Conservation (phyloP, 106 monocot genomes). For the Dioscorea dumetorum region DNA sequence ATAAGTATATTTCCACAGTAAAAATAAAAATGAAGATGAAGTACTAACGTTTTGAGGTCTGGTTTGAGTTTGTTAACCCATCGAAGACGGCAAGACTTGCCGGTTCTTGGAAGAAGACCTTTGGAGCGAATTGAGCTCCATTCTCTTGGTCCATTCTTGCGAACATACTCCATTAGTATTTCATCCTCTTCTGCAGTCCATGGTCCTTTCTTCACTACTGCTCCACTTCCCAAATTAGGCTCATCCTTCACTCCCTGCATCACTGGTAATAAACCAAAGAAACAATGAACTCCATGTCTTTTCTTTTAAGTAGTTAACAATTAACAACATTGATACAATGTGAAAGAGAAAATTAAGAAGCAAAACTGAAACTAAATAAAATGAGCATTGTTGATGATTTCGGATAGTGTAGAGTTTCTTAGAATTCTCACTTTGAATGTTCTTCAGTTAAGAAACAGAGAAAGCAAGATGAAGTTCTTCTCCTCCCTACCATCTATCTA, state of each 20-base stretch:
- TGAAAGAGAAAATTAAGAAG: too few relatives aligned
- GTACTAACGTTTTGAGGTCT: constrained; percentile 51
- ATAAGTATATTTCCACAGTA: background rate
- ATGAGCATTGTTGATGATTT: too few relatives aligned
- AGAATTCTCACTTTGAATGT: too few relatives aligned
- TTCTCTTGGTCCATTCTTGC: constrained; percentile 49
- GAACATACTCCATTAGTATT: constrained; percentile 55
- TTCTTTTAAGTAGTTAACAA: too few relatives aligned
- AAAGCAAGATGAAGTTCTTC: too few relatives aligned
- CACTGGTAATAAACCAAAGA: background rate
- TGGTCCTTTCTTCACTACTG: constrained; percentile 48
- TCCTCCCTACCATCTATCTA: too few relatives aligned
- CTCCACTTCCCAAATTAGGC: background rate
- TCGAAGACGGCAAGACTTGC: constrained; percentile 91
- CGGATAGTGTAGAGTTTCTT: too few relatives aligned
- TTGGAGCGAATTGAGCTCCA: constrained; percentile 98
- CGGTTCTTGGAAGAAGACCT: constrained; percentile 69
- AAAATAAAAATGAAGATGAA: background rate
- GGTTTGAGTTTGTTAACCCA: constrained; percentile 95
- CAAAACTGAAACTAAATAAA: too few relatives aligned
- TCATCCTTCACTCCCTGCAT: background rate
- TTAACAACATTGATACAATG: too few relatives aligned
- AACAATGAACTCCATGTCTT: too few relatives aligned
- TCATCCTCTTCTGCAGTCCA: constrained; percentile 81
- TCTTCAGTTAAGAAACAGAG: too few relatives aligned